Conservation (phyloP, 768 basidiomycete genomes). For the Leccinum imitatum region DNA sequence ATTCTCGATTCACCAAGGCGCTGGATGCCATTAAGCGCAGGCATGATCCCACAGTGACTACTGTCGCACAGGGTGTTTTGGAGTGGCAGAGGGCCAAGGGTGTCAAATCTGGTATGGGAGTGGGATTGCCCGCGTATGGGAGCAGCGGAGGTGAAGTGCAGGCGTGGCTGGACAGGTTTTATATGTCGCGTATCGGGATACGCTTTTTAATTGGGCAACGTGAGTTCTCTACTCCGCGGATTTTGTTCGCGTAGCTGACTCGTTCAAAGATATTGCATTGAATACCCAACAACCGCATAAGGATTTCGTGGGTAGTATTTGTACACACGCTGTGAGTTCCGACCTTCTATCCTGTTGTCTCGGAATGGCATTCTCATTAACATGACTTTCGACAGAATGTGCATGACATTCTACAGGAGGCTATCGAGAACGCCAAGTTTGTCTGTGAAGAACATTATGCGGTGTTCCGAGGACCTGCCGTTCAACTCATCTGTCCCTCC, state of each 20-base stretch:
- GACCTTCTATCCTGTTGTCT: background rate
- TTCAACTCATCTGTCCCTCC: constrained; percentile 91
- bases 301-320: constrained; percentile 96
- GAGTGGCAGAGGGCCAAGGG: constrained; percentile 80
- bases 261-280: constrained; percentile 75
- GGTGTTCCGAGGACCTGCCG: constrained; percentile 93
- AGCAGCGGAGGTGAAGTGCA: constrained; percentile 86
- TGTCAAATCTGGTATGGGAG: constrained; percentile 26
- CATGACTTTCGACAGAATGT: constrained; percentile 58
- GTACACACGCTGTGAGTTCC: constrained; percentile 77
- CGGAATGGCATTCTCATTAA: background rate
- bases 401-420: constrained; percentile 94
- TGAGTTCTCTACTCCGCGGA: constrained; percentile 36
- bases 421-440: constrained; percentile 94
- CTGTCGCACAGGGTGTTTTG: constrained; percentile 91
- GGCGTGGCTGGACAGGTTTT: constrained; percentile 96
- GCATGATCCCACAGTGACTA: constrained; percentile 97
- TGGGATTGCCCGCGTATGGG: constrained; percentile 36
- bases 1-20: constrained; percentile 82
- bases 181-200: constrained; percentile 93
- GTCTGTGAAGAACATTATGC: constrained; percentile 95
- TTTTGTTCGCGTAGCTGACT: background rate
- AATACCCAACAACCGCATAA: constrained; percentile 87
- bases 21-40: constrained; percentile 88
- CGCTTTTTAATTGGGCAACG: constrained; percentile 96